These are phyloP conservation scores for Claviceps arundinis DNA, from an alignment of 2,329 filamentous ascomycete species.

Conservation along the genomic window DNA sequence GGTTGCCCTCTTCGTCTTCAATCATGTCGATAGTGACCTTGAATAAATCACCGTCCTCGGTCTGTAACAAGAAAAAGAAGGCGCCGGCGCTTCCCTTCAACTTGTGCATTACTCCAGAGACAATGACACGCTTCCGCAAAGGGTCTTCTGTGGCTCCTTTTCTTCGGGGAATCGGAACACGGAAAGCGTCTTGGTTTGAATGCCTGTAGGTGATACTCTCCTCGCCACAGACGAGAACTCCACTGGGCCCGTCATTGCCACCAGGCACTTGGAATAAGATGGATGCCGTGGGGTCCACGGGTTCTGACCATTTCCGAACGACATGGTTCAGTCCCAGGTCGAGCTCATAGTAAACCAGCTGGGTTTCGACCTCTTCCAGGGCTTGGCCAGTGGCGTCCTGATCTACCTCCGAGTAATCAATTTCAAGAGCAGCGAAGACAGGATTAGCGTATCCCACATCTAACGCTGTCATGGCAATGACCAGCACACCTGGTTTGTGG, in stretches of 20 bases:
- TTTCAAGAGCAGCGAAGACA: constrained; percentile 86
- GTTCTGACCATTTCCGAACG: constrained; percentile 89
- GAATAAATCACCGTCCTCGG: constrained; percentile 96
- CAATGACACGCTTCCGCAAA: constrained; percentile 73
- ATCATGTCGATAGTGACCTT: constrained; percentile 90
- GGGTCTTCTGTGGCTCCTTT: constrained; percentile 85
- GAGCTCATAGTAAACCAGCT: constrained; percentile 92
- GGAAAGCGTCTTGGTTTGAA: constrained; percentile 80
- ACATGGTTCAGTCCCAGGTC: constrained; percentile 96
- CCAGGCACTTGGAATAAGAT: constrained; percentile 92
- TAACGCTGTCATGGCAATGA: constrained; percentile 74
- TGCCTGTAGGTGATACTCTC: constrained; percentile 96
- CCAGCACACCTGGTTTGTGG: constrained; percentile 81
- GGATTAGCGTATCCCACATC: constrained; percentile 97
- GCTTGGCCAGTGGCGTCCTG: constrained; percentile 81
- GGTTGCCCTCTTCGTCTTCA: constrained; percentile 63
- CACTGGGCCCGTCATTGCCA: constrained; percentile 83
- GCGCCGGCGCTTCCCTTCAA: constrained; percentile 69
- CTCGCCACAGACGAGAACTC: constrained; percentile 86
- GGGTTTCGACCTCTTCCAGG: constrained; percentile 70
- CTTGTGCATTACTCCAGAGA: constrained; percentile 93
- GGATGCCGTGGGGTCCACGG: constrained; percentile 78
- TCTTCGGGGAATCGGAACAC: constrained; percentile 77
- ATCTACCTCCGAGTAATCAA: constrained; percentile 85
- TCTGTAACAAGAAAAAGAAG: constrained; percentile 94